Base-by-base conservation (phyloP, 352 stramenopile species). In the Phytophthora sp. region DNA sequence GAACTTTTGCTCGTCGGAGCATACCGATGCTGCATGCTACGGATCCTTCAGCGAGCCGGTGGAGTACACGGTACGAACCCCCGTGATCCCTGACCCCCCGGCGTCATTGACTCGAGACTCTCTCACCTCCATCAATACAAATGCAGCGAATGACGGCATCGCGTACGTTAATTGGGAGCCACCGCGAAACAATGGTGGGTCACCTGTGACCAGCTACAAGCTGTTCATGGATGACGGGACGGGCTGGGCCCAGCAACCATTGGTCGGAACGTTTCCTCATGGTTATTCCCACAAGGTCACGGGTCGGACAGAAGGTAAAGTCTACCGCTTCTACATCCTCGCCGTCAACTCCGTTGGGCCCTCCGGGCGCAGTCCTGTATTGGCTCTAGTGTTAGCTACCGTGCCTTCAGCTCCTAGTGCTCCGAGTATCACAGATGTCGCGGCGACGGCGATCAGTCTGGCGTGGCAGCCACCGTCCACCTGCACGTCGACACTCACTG, bases 241-340 rank as follows among this genome's bases (percentile, higher is more conserved):
- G 11, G 73, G 69, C 0, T 93, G 86, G 80, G 57, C 71, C 0
- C 63, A 71, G 41, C 68, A 89, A 58, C 77, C 77, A 1, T 55
- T 92, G 3, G 11, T 49, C 0, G 84, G 78, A 29, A 62, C 52
- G 4, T 90, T 84, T 62, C 84, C 82, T 0, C 67, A 90, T 52
- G 51, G 67, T 18, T 93, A 85, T 55, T 74, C 73, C 7, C 68
- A 90, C 20, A 69, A 73, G 2, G 63, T 84, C 0, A 57, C 57
- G 24, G 76, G 66, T 4, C 58, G 96, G 18, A 81, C 57, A 23
- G 89, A 96, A 46, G 96, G 95, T 39, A 85, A 86, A 47, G 75
- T 98, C 2, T 98, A 98, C 65, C 89, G 86, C 3, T 98, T 98
- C 60, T 97, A 98, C 63, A 79, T 98, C 16, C 72, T 90, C 21